These are phyloP conservation scores for Helicocarpus griseus DNA, from an alignment of 2,329 filamentous ascomycete species.

Conservation along the genomic window DNA sequence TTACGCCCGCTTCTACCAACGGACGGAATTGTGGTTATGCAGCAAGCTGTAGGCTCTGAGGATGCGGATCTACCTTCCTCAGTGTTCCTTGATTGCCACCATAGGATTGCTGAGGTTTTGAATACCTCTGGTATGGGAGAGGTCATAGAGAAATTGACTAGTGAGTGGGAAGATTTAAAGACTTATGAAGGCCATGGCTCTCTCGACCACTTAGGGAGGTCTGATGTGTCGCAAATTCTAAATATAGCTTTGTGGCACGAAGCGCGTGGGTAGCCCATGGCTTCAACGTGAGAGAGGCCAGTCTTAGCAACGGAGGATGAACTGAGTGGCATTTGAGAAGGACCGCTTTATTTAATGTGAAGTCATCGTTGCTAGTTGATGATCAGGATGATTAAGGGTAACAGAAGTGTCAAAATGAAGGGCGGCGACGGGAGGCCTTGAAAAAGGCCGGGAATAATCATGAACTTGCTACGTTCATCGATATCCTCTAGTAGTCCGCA, in stretches of 20 bases:
- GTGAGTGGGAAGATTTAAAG: not conserved
- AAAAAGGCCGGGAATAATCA: no score
- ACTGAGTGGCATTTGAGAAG: no score
- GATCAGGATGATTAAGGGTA: no score
- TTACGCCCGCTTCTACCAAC: not conserved
- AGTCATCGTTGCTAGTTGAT: no score
- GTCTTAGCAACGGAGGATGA: no score
- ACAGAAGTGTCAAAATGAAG: no score
- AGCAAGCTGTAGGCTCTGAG: not conserved
- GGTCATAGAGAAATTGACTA: not conserved
- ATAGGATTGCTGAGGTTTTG: not conserved
- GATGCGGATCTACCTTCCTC: not conserved
- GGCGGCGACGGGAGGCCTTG: no score
- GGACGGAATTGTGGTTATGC: not conserved
- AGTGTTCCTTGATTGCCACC: not conserved
- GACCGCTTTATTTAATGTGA: no score
- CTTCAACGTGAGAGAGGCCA: not conserved
- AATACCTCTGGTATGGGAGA: not conserved
- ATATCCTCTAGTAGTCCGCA: no score
- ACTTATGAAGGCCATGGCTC: not conserved
- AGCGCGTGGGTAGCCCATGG: not conserved
- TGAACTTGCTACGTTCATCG: no score
- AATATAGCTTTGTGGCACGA: not conserved
- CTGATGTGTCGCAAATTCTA: not conserved
- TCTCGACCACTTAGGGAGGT: not conserved